Conservation (phyloP, 1,139 yeast genomes). For the Geotrichum bryndzae region DNA sequence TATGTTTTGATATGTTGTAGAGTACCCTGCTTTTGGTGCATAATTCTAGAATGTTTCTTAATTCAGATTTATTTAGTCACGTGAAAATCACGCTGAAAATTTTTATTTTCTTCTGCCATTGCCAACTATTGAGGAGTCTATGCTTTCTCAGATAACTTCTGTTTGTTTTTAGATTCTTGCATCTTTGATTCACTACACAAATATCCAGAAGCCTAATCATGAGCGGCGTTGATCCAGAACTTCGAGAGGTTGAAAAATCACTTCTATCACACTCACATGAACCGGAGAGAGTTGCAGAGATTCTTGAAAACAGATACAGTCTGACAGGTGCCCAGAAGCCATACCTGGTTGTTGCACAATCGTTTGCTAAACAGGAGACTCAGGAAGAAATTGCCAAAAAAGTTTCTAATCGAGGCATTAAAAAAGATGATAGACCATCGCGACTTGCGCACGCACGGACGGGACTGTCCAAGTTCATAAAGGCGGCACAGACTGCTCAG, state of each 20-base stretch:
- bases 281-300: conserved; percentile 41
- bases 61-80: too few relatives aligned
- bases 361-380: conserved; percentile 33
- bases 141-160: too few relatives aligned
- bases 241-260: conserved; percentile 41
- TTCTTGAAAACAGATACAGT: conserved; percentile 54
- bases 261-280: conserved; percentile 48
- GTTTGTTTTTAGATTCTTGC: background rate
- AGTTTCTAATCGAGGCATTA: background rate
- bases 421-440: background rate
- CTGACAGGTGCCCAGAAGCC: conserved; percentile 56
- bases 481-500: conserved; percentile 13
- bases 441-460: conserved; percentile 8
- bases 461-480: conserved; percentile 19
- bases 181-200: background rate
- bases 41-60: too few relatives aligned
- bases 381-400: conserved; percentile 1
- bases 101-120: too few relatives aligned
- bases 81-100: too few relatives aligned
- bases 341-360: conserved; percentile 44
- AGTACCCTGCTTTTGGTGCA: too few relatives aligned
- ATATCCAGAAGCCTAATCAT: too few relatives aligned
- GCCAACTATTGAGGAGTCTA: too few relatives aligned
- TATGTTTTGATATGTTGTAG: too few relatives aligned
- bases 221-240: background rate